Conservation (phyloP, 2,329 filamentous ascomycete genomes). For the Ascosphaera aggregata region DNA sequence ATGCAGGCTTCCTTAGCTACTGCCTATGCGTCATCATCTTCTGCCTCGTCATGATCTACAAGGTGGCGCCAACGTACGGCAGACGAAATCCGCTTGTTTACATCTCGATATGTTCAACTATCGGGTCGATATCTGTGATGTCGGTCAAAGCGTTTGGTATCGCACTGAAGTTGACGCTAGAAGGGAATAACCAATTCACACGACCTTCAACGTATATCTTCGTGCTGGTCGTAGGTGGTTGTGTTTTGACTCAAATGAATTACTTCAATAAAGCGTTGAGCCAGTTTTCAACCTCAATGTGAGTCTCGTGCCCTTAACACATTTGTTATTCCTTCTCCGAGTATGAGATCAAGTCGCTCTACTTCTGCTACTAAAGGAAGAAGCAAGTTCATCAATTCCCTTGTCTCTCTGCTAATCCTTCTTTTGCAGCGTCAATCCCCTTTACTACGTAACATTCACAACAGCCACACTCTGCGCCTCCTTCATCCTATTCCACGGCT, state of each 20-base stretch:
- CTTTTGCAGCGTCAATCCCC: constrained; percentile 53
- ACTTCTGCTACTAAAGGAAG: no score
- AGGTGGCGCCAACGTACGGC: constrained; percentile 66
- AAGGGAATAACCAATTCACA: constrained; percentile 82
- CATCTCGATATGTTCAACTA: constrained; percentile 91
- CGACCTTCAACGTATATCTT: constrained; percentile 96
- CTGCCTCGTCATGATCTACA: constrained; percentile 88
- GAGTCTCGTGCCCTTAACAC: constrained; percentile 18
- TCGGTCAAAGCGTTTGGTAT: constrained; percentile 97
- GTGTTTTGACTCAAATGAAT: constrained; percentile 98
- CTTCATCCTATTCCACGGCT: constrained; percentile 86
- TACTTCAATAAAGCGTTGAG: constrained; percentile 98
- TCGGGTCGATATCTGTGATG: constrained; percentile 96
- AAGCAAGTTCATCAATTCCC: background rate
- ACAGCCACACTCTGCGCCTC: constrained; percentile 85
- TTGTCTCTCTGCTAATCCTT: constrained; percentile 9
- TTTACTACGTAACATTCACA: constrained; percentile 96
- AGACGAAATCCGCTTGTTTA: constrained; percentile 93
- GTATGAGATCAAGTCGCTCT: constrained; percentile 5
- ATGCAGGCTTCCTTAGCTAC: constrained; percentile 68
- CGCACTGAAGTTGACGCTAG: constrained; percentile 82
- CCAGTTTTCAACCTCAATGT: constrained; percentile 96
- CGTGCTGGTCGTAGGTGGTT: constrained; percentile 74
- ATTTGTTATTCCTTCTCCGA: background rate
- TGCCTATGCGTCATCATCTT: constrained; percentile 59